Evolutionary conservation across 306 rosid genomes (phyloP).

Genomic region (Luffa aegyptiaca): DNA sequence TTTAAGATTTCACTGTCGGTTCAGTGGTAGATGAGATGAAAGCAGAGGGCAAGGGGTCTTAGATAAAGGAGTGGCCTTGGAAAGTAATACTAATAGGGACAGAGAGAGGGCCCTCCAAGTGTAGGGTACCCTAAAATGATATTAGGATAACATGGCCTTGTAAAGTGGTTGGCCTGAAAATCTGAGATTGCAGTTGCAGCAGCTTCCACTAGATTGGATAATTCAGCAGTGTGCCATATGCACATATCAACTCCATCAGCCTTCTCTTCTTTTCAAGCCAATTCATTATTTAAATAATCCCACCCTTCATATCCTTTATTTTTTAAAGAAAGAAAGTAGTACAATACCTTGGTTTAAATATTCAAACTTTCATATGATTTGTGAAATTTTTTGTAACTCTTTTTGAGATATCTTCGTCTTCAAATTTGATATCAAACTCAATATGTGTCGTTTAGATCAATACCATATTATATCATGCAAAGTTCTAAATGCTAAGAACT

Average conservation of each 20-base stretch:
- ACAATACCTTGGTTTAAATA: no score
- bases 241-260: neutral
- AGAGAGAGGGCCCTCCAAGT: neutral
- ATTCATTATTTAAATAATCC: neutral
- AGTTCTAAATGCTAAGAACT: no score
- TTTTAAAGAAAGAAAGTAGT: no score
- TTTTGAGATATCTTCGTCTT: neutral
- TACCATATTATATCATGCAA: neutral
- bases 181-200: neutral
- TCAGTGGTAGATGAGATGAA: neutral
- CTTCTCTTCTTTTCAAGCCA: neutral
- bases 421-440: neutral
- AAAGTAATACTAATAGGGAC: neutral
- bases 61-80: neutral
- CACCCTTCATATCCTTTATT: neutral
- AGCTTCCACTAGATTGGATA: neutral
- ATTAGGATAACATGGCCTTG: conserved; percentile 2
- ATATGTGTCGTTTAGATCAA: neutral
- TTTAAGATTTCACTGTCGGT: neutral
- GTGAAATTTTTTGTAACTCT: neutral
- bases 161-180: conserved; percentile 7
- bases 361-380: no score
- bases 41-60: neutral
- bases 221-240: neutral
- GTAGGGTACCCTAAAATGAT: conserved; percentile 2